Evolutionary conservation across 306 rosid genomes (phyloP).

Genomic region (Pyrus bretschneideri): DNA sequence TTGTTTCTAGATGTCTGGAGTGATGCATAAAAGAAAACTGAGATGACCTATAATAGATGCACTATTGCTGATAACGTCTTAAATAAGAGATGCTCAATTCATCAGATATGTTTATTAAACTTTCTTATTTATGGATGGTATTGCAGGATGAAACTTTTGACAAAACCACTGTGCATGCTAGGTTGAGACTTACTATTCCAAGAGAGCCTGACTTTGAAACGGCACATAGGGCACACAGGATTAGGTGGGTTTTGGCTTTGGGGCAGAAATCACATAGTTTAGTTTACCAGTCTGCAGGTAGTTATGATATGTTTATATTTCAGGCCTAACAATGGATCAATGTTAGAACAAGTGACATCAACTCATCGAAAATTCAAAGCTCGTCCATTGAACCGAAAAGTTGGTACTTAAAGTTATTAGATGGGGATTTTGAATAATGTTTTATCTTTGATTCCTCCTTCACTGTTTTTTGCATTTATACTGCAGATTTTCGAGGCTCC

Average conservation of each 20-base stretch:
- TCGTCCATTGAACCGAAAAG: conserved; percentile 89
- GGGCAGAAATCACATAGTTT: conserved; percentile 44
- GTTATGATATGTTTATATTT: conserved; percentile 13
- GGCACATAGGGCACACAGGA: conserved; percentile 67
- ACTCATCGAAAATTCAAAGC: conserved; percentile 67
- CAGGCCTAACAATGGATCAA: conserved; percentile 58
- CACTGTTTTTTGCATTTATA: conserved; percentile 7
- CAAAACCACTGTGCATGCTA: conserved; percentile 39
- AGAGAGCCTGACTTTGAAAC: conserved; percentile 88
- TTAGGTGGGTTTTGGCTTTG: conserved; percentile 53
- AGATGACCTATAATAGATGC: not conserved
- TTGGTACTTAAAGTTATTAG: conserved; percentile 31
- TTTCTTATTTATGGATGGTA: not conserved
- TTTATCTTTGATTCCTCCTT: conserved; percentile 13
- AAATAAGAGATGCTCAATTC: not conserved
- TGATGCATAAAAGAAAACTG: not conserved
- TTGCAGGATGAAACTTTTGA: conserved; percentile 61
- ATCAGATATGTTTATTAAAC: not conserved
- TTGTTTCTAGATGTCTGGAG: not conserved
- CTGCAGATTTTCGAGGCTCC: conserved; percentile 89
- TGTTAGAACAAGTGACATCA: conserved; percentile 34
- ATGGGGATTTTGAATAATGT: conserved; percentile 2
- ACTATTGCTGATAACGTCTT: not conserved
- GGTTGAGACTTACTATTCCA: conserved; percentile 72
- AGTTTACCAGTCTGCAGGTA: conserved; percentile 7